Percentiles rank a stretch among this genome's conserved stretches.
phyloP scores from a whole-genome alignment of 1,139 yeast genomes.

The Protomyces macrosporus region DNA sequence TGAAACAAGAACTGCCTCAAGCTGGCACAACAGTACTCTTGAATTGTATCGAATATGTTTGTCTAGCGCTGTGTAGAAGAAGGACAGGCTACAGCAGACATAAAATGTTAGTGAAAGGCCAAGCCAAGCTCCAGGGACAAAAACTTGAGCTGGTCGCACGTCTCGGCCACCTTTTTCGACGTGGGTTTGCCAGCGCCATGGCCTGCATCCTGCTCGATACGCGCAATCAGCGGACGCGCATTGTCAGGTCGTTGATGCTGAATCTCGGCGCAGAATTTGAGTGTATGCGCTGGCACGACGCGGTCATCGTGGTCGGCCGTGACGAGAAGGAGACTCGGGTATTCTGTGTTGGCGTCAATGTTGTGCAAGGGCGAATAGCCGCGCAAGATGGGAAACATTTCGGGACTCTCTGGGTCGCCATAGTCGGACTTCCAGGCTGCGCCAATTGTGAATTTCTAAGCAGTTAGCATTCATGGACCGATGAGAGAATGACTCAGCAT shows the following conservation, averaged over 20 bases:
- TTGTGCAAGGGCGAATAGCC: conserved; percentile 25
- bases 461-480: not conserved
- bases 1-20: too few species aligned
- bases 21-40: too few species aligned
- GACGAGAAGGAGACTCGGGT: conserved; percentile 16
- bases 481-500: not conserved
- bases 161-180: conserved; percentile 21
- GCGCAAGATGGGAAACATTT: conserved; percentile 11
- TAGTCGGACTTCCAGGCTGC: conserved; percentile 19
- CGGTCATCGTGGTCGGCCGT: conserved; percentile 25
- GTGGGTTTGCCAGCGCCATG: conserved; percentile 23
- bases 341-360: conserved; percentile 1
- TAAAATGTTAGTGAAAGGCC: conserved; percentile 28
- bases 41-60: too few species aligned
- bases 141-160: conserved; percentile 18
- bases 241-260: conserved; percentile 10
- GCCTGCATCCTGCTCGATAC: conserved; percentile 22
- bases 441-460: conserved; percentile 19
- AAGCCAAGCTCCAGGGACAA: conserved; percentile 5
- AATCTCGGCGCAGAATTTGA: conserved; percentile 20
- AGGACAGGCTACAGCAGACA: not conserved
- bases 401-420: conserved; percentile 5
- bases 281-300: conserved; percentile 20
- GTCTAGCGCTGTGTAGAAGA: too few species aligned
- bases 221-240: conserved; percentile 10